These are phyloP conservation scores for Phytophthora cryptogea DNA, from an alignment of 352 stramenopile species.

Conservation along the genomic window DNA sequence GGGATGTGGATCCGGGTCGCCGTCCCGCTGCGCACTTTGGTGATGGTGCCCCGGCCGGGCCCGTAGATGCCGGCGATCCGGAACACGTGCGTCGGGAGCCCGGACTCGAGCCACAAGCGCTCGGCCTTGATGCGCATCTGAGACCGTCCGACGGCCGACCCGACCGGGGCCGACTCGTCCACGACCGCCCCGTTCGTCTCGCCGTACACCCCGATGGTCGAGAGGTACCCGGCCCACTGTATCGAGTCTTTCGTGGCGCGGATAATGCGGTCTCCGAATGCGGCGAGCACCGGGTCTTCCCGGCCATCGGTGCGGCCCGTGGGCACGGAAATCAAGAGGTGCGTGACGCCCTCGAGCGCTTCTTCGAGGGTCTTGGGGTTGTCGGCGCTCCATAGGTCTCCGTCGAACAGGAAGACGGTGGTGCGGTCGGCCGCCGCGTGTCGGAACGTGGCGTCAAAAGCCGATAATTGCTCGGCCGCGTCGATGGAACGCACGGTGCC, in stretches of 20 bases:
- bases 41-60: constrained; percentile 79
- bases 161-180: constrained; percentile 78
- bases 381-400: constrained; percentile 45
- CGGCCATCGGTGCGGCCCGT: constrained; percentile 46
- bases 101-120: constrained; percentile 68
- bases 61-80: constrained; percentile 93
- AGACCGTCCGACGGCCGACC: constrained; percentile 65
- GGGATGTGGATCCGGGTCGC: constrained; percentile 77
- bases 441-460: constrained; percentile 41
- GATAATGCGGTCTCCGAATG: constrained; percentile 48
- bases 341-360: constrained; percentile 63
- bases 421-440: constrained; percentile 25
- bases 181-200: constrained; percentile 86
- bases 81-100: constrained; percentile 84
- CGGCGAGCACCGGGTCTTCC: constrained; percentile 76
- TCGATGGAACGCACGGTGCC: constrained; percentile 75
- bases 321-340: constrained; percentile 81
- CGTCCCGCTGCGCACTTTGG: constrained; percentile 70
- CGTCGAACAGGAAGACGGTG: constrained; percentile 88
- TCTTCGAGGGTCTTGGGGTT: constrained; percentile 44
- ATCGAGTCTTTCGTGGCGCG: constrained; percentile 47
- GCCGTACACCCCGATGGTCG: constrained; percentile 94
- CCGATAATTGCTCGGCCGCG: constrained; percentile 44
- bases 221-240: constrained; percentile 91
- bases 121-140: constrained; percentile 84